Evolutionary conservation across 495 filamentous ascomycete species (phyloP), one percentile per base, ranked within the genome.

Genomic region (Hypoxylon lienhwacheense): DNA sequence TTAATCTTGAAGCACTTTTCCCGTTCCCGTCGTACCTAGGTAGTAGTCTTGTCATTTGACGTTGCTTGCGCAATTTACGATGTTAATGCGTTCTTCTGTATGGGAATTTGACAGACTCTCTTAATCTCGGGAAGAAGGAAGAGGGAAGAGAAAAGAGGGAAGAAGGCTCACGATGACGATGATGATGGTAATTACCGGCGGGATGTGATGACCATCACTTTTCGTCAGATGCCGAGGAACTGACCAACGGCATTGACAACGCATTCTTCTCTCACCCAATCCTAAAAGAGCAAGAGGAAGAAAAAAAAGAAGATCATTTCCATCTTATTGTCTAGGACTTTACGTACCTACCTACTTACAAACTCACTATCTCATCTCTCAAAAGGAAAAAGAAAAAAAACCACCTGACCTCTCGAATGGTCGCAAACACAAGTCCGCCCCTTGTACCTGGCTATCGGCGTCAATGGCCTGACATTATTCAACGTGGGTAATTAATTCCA

Each of bases 391-490:
- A n/a, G n/a, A n/a, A n/a, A n/a, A n/a, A n/a, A n/a, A n/a, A n/a
- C n/a, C n/a, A n/a, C n/a, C n/a, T n/a, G n/a, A n/a, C n/a, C n/a
- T n/a, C n/a, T n/a, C n/a, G n/a, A n/a, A n/a, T n/a, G n/a, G n/a
- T n/a, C n/a, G n/a, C n/a, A n/a, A n/a, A n/a, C n/a, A 16, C 25
- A 15, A 26, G 15, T 32, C 32, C 22, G 6, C 14, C 11, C 15
- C 41, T 45, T 16, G 24, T 29, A 14, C 15, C 19, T 12, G 41
- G 32, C 41, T 17, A 7, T 32, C 29, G 17, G 12, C 37, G 33
- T 17, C 16, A 20, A 53, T 32, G 59, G 49, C 43, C 34, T 58
- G 53, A 63, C 59, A 48, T 63, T 63, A n/a, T n/a, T n/a, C n/a
- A n/a, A n/a, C n/a, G n/a, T n/a, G n/a, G n/a, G 53, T 16, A 31